A percentile compares a stretch with the other conserved stretches of the same genome.
These are phyloP conservation scores for Penicillium sp. DNA, from an alignment of 2,329 filamentous ascomycete species.

Conservation along the genomic window DNA sequence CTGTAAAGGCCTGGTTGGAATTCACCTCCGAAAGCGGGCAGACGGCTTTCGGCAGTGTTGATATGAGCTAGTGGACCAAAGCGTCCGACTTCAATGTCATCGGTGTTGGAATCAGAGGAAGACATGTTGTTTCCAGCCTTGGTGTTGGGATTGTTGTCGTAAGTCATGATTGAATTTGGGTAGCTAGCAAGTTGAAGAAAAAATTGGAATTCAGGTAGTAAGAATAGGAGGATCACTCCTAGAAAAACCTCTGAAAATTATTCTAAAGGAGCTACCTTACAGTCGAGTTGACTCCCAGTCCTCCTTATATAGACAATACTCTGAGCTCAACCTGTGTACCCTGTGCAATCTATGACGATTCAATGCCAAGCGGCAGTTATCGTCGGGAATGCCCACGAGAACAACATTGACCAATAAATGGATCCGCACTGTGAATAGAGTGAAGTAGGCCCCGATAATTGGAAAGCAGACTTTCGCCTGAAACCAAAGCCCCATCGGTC, in stretches of 20 bases:
- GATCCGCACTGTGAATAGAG: background rate
- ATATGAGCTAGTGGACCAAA: conserved; percentile 54
- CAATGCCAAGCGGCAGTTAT: background rate
- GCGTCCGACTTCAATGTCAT: conserved; percentile 10
- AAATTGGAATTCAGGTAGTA: background rate
- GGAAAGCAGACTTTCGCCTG: background rate
- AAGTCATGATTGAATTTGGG: background rate
- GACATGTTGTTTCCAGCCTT: conserved; percentile 10
- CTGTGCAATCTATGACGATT: background rate
- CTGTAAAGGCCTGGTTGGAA: conserved; percentile 70
- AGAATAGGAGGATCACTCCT: background rate
- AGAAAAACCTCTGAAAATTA: background rate
- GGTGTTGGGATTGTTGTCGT: conserved; percentile 8
- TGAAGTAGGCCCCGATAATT: background rate
- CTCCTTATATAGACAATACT: background rate
- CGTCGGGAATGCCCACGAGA: background rate
- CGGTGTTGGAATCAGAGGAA: conserved; percentile 12
- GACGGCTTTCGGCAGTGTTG: conserved; percentile 45
- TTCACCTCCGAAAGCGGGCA: conserved; percentile 69
- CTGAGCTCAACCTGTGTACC: background rate
- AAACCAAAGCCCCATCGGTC: background rate
- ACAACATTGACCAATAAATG: background rate
- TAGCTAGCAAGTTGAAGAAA: background rate
- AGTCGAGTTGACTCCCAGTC: background rate
- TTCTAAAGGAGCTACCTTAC: background rate